Conservation (phyloP, 805 yeast genomes). For the Cyberlindnera samutprakarnensis region DNA sequence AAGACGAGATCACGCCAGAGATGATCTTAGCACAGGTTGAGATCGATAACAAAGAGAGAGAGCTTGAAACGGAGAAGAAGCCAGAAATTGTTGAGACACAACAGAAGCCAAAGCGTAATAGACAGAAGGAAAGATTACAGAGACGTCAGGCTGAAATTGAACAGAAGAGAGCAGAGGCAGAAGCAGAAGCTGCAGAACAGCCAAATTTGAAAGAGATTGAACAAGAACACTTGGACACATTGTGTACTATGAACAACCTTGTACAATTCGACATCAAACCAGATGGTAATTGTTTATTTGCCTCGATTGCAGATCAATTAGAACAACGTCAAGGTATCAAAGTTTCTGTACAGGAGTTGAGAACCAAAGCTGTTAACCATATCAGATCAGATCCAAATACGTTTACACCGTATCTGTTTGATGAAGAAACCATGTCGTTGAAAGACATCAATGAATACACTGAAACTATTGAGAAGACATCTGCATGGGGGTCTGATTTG, state of each 20-base stretch:
- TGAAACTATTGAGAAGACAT: slow-evolving; percentile 58
- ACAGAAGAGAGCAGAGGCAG: slow-evolving; percentile 58
- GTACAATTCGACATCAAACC: slow-evolving; percentile 66
- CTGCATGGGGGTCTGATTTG: slow-evolving; percentile 95
- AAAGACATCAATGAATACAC: slow-evolving; percentile 65
- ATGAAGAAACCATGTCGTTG: slow-evolving; percentile 61
- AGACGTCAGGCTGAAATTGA: slow-evolving; percentile 65
- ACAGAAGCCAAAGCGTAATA: slow-evolving; percentile 50
- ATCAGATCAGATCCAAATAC: slow-evolving; percentile 60
- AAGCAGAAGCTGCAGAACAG: slow-evolving; percentile 53
- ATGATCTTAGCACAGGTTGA: slow-evolving; percentile 53
- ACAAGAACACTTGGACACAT: slow-evolving; percentile 49
- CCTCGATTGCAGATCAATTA: slow-evolving; percentile 78
- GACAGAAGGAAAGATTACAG: slow-evolving; percentile 80
- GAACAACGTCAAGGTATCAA: slow-evolving; percentile 36
- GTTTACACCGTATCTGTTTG: slow-evolving; percentile 76
- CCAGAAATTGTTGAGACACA: slow-evolving; percentile 20
- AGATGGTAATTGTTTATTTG: slow-evolving; percentile 92
- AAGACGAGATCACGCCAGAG: slow-evolving; percentile 51
- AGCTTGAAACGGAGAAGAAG: slow-evolving; percentile 6
- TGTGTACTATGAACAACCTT: slow-evolving; percentile 44
- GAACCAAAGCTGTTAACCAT: slow-evolving; percentile 58
- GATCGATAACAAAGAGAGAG: slow-evolving; percentile 24
- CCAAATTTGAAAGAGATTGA: slow-evolving; percentile 72
- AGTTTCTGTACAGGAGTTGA: slow-evolving; percentile 41